Evolutionary conservation across 1,284 basidiomycete species (phyloP), one percentile per base, ranked within the genome.

Genomic region (Takashimella koratensis): DNA sequence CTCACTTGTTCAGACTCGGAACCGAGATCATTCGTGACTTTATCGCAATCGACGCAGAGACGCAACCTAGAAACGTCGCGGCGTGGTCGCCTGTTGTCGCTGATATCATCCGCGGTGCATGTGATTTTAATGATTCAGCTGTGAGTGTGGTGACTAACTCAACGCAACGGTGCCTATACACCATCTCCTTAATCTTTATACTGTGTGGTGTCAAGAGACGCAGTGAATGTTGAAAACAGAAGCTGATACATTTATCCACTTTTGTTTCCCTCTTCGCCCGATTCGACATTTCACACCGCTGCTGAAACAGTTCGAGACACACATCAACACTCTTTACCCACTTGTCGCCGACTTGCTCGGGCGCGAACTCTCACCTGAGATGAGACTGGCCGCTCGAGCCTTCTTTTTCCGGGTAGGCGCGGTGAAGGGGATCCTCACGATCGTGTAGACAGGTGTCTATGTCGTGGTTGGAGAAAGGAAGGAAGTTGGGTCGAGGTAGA

Each of bases 1-100:
- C n/a, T n/a, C n/a, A n/a, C n/a, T 8, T 36, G n/a, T 3, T 45
- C 60, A 94, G 92, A 45, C 81, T 98, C 54, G 89, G 88, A n/a
- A 80, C 93, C 43, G 90, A 90, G 24, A 90, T 98, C 26, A 79
- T 98, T 49, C 84, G 86, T 60, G 92, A 95, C 74, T 99, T 91
- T 76, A 89, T 87, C 67, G 89, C 88, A 60, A 80, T 98, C 49
- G 89, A 90, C 54, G 77, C 86, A 2, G 95, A 98, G 62, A 92
- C 86, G 2, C 95, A 98, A 77, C 86, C 86, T 47, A 90, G 98
- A 74, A 98, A 98, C 70, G 95, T 99, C 57, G 77, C 86, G 10
- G 95, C 97, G 0, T 99, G 96, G 96, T 96, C 90, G 24, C 96
- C 96, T 11, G 96, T 99, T 23, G 88, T 98, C 13, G 86, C 86